A percentile compares a stretch with the other conserved stretches of the same genome.
phyloP scores from a whole-genome alignment of 176 grass and related monocot species.

The Thinopyrum elongatum region DNA sequence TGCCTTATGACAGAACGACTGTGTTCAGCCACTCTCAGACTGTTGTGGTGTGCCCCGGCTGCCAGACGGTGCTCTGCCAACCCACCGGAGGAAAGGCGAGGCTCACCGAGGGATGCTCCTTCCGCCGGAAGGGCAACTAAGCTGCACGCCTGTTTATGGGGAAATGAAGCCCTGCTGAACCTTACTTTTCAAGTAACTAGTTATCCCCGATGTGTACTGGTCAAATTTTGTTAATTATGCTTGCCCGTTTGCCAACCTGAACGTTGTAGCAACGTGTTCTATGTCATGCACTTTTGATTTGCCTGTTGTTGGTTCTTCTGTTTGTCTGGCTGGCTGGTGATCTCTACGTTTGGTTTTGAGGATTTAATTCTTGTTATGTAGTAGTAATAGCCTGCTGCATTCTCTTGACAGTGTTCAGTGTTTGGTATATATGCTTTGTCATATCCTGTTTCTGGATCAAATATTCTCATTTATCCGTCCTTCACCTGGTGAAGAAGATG shows the following conservation, averaged over 20 bases:
- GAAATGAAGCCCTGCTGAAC: background rate
- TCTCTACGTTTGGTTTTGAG: no score
- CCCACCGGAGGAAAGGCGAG: constrained; percentile 2
- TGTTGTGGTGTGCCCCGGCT: background rate
- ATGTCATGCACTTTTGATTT: background rate
- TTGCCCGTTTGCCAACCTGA: background rate
- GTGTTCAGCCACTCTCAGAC: constrained; percentile 21
- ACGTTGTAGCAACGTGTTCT: background rate
- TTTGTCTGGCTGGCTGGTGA: no score
- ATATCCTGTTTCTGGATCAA: no score
- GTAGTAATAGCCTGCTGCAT: no score
- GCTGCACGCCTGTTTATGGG: background rate
- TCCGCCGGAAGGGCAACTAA: constrained; percentile 9
- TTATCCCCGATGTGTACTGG: background rate
- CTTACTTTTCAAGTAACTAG: background rate
- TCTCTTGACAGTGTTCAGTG: no score
- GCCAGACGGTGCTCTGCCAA: constrained; percentile 10
- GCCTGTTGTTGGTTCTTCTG: background rate
- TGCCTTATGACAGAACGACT: background rate
- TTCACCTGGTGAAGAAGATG: no score
- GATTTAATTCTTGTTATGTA: no score
- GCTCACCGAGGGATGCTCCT: constrained; percentile 14
- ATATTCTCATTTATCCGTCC: no score
- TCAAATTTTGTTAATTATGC: constrained; percentile 7
- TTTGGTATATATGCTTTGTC: no score